Evolutionary conservation across 371 early-diverging fungal species (phyloP), one percentile per base, ranked within the genome.

Genomic region (Lichtheimia ramosa): DNA sequence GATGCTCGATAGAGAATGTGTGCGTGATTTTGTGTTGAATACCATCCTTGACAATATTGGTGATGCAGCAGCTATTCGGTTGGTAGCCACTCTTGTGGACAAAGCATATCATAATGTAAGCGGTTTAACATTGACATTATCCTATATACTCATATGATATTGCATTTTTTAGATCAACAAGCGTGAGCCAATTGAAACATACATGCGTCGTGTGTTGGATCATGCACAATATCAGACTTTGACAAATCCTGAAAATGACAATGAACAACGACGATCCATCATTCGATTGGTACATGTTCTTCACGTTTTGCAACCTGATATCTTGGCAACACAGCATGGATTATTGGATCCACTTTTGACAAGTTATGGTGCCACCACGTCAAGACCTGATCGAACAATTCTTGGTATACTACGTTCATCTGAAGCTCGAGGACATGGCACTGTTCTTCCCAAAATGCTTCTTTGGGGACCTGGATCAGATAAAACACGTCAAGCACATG

Each of bases 391-490:
- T 61, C 78, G 77, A 46, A 48, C 75, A n/a, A 64, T 87, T 8
- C 64, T 85, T 13, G 72, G 73, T 8, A 68, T 84, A 13, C 55
- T 85, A 12, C 61, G 73, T 43, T 75, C 80, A 20, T 74, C 74
- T 21, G 85, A 85, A 62, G 43, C 77, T 48, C 81, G 76, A n/a
- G 75, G 82, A 2, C 57, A 64, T 1, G 65, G 62, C 0, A 76
- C 83, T 0, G 71, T 85, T 39, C 68, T 81, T 5, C 66, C 75
- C 5, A 81, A 79, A 40, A 74, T 81, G 34, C 70, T 83, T 8
- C 58, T 81, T 52, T 83, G 83, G 84, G 83, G 84, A 3, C 74
- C 84, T 39, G 79, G 84, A 8, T 80, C 82, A 8, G 80, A 82
- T 50, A 77, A 71, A 21, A 63, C 65, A 6, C 71, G 81, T 8